Evolutionary conservation across 805 yeast genomes (phyloP), one percentile per base, ranked within the genome.

Genomic region (Saccharomycopsis olivae): DNA sequence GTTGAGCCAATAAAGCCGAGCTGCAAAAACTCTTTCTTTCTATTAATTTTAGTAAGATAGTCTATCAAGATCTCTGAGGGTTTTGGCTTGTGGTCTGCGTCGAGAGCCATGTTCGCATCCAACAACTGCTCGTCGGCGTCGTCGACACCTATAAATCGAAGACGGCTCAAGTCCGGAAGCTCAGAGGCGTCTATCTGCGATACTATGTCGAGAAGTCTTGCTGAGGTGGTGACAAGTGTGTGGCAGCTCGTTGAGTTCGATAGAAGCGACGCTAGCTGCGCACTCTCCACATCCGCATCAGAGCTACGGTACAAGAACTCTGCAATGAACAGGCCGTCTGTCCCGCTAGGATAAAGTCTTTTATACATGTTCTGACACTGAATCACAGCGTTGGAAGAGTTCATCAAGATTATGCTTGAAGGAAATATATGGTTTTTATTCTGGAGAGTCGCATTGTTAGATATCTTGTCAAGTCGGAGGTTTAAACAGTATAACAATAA

Each of bases 81-180:
- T 15, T 13, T n/a, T 18, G 25, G 21, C 16, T 17, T 30, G 5
- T 30, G 33, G 16, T 10, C 27, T 17, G 23, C 24, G n/a, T 13
- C 5, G 16, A 13, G n/a, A 28, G 8, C 31, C 6, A 28, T 24
- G 30, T 15, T 21, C 13, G 5, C 30, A 17, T n/a, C 29, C 5
- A 23, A 5, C 4, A 34, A 14, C 20, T 34, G 37, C 9, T 23
- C 19, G 17, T 38, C 41, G 4, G 35, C 33, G 19, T 38, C 41
- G 20, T 38, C 41, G 5, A 38, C 32, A 3, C 36, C 41, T n/a
- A 38, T 32, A 25, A 38, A 38, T n/a, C 21, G 17, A 11, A 38
- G 29, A n/a, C 15, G 14, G 6, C 29, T 25, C 10, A 38, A 33
- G 15, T n/a, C 23, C 3, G 41, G 36, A 16, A 33, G 27, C 2